A percentile compares a stretch with the other conserved stretches of the same genome.
Conservation (phyloP, 2,329 filamentous ascomycete species). For the Exophiala viscosa region DNA sequence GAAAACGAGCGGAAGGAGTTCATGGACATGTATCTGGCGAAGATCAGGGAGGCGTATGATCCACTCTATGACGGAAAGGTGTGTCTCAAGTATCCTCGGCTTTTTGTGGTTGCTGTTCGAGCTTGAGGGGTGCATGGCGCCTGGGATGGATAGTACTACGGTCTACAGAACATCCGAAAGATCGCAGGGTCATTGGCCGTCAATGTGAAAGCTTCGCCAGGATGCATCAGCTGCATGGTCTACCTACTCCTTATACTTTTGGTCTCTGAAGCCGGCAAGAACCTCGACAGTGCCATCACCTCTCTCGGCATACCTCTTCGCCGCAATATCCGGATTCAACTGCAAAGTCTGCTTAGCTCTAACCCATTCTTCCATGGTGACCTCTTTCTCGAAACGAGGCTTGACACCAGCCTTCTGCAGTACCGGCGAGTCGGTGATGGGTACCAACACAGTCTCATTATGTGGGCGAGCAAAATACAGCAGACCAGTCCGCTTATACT, state of each 20-base stretch:
- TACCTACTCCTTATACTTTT: conserved; percentile 27
- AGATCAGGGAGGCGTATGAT: conserved; percentile 45
- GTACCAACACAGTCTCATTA: conserved; percentile 40
- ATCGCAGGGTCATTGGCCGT: too few relatives aligned
- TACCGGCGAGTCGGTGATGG: conserved; percentile 33
- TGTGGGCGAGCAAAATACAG: conserved; percentile 48
- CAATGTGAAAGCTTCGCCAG: too few relatives aligned
- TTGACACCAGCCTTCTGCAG: conserved; percentile 31
- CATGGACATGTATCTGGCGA: conserved; percentile 45
- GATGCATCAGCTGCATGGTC: too few relatives aligned
- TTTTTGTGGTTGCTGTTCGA: conserved; percentile 53
- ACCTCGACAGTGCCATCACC: conserved; percentile 40
- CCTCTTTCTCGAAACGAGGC: conserved; percentile 38
- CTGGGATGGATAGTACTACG: too few relatives aligned
- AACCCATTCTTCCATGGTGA: conserved; percentile 48
- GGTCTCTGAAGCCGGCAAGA: conserved; percentile 33
- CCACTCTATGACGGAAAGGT: conserved; percentile 51
- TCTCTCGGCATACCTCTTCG: conserved; percentile 35
- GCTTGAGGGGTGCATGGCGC: not conserved
- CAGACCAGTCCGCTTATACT: conserved; percentile 42
- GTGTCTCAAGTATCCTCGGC: conserved; percentile 52
- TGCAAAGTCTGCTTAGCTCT: conserved; percentile 39
- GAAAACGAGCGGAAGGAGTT: conserved; percentile 43
- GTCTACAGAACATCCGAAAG: too few relatives aligned
- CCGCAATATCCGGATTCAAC: conserved; percentile 36